Base-by-base conservation (phyloP, 495 filamentous ascomycete species). In the Evernia prunastri region DNA sequence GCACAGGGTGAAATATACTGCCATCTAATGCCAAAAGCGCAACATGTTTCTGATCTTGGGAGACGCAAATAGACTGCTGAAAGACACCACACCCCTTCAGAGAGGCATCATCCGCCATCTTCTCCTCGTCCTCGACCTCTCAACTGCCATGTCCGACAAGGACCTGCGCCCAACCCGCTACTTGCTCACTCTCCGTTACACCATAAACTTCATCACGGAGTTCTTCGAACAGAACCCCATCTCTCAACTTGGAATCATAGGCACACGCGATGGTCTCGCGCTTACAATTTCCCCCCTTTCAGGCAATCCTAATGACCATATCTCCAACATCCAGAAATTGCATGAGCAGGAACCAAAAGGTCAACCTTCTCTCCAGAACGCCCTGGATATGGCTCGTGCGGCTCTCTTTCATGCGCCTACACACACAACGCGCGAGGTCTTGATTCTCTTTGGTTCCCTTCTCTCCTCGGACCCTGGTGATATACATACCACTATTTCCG, bases 171-270 rank as follows among this genome's bases (percentile, higher is more conserved):
- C 94, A 9, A 96, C 84, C 25, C 84, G 93, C 39, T 91, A 93
- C 73, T 82, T 90, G 49, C 81, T 96, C 43, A 86, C 86, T 12
- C 81, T 97, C 64, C 86, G 86, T 68, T 95, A 92, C 77, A 89
- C 92, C 54, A 82, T 87, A 65, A 88, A 90, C 64, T 97, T 96
- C 72, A 88, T 97, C 43, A 82, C 86, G 54, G 95, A 97, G 68
- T 98, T 91, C 76, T 98, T 97, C 72, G 93, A 97, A 74, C 94
- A 98, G 74, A 98, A 98, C 65, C 94, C 94, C n/a, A 97, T 98
- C 73, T 94, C 90, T 36, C 95, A 98, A 71, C 80, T 98, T 43
- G 91, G 88, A 18, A 85, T 97, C 29, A 77, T 98, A 47, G 93
- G 89, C 56, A 92, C 96, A 85, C 85, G 87, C 51, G 95, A 97